Percentiles rank a stretch among this genome's conserved stretches.
These are phyloP conservation scores for Amaranthus hypochondriacus DNA, from an alignment of 148 eudicot species.

Conservation along the genomic window DNA sequence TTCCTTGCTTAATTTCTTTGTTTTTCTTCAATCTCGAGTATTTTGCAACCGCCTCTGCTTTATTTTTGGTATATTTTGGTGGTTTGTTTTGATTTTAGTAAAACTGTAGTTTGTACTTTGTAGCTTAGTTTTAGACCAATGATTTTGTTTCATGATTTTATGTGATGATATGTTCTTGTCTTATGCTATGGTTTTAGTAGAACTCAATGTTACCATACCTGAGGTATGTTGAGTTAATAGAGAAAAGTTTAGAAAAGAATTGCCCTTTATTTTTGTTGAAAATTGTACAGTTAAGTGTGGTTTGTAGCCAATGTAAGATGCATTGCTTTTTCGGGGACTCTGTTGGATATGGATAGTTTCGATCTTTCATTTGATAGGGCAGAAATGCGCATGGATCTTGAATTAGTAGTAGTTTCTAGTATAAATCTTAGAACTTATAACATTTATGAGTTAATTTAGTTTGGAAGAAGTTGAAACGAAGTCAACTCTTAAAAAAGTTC, in stretches of 20 bases:
- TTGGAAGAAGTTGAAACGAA: no score
- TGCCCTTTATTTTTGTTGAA: neutral
- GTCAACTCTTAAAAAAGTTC: no score
- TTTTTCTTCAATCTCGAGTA: conserved; percentile 1
- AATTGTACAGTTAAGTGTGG: neutral
- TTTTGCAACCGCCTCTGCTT: neutral
- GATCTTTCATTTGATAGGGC: neutral
- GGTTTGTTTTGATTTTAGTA: neutral
- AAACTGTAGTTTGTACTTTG: neutral
- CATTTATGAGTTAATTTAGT: no score
- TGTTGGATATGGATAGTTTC: neutral
- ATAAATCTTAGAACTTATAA: no score
- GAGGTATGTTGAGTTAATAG: neutral
- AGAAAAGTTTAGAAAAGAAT: neutral
- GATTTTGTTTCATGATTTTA: neutral
- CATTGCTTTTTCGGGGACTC: neutral
- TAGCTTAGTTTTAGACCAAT: neutral
- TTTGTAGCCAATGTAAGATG: neutral
- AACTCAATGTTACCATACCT: neutral
- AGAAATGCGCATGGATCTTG: neutral
- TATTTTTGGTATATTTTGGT: neutral
- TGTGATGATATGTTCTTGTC: neutral
- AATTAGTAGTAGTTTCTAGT: neutral
- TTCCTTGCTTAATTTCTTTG: neutral
- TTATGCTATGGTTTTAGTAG: neutral